Evolutionary conservation across 1,284 basidiomycete species (phyloP), one percentile per base, ranked within the genome.

Genomic region (Hemileia vastatrix): DNA sequence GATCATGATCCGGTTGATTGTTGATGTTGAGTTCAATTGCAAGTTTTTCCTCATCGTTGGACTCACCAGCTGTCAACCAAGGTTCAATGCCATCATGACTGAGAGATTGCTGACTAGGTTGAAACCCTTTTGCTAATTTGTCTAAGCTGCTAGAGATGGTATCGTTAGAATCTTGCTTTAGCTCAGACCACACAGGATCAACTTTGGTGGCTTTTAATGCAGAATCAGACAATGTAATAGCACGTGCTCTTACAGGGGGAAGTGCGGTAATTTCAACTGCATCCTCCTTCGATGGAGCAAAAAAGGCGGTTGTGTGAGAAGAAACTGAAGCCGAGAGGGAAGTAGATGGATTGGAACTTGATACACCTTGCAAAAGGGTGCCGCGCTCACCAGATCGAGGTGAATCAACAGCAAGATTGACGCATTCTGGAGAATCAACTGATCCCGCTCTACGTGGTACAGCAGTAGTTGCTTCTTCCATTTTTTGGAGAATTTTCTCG

Each of bases 141-240:
- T 62, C 60, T n/a, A 62, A 53, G 18, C 60, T 53, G 40, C 60
- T 62, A 31, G 59, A 54, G 13, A 62, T 62, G 2, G 36, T 24
- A 48, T 52, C 51, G 43, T 47, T 47, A 31, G 53, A 33, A 18
- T 53, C 58, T 19, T 36, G 43, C 44, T 55, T 27, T 6, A 54
- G 31, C 18, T 40, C 19, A 31, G 51, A 53, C 32, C 51, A 27
- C 24, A n/a, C 2, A 33, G 6, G n/a, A n/a, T n/a, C 11, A 47
- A 21, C 31, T 52, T 23, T 3, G 51, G 50, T 45, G 32, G 51
- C 9, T 18, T 61, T n/a, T n/a, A n/a, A n/a, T 13, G 32, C 24
- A 3, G 58, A 40, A 21, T 43, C 53, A 8, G 53, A 23, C 6
- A 61, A 32, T 19, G 51, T 43, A 13, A 52, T 51, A 36, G 36